Evolutionary conservation across 305 asterid species (phyloP), one percentile per base, ranked within the genome.

Genomic region (Solanum hybrid): DNA sequence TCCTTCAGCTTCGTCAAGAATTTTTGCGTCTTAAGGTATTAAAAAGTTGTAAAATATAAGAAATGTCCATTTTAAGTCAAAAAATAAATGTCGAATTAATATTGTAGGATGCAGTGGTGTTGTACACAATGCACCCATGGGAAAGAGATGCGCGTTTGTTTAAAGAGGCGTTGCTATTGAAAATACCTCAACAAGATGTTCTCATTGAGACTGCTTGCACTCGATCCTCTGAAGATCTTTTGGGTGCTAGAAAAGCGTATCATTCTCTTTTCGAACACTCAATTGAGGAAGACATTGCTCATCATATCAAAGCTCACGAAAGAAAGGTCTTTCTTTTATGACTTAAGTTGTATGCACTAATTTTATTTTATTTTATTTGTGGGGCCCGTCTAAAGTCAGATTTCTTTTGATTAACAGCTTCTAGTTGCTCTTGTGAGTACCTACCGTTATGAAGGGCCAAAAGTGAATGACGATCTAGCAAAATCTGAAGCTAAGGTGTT

Each of bases 81-180:
- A 76, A 64, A 32, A 16, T 32, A 4, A 32, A 17, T 10, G 27
- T 9, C 2, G 20, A 79, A 24, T 38, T 78, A 22, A 22, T 36
- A 11, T 10, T 20, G 36, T 78, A 95, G 98, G 97, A 97, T 10
- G 98, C 97, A 10, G 95, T 95, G 40, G 96, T 97, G 89, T 88
- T 95, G 1, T 96, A 98, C 94, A 94, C 96, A 4, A 94, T 96
- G 98, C 98, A 97, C 89, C 98, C 98, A 0, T 96, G 98, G 98
- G 99, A 97, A 93, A 94, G 99, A 89, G 99, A 97, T 86, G 96
- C 97, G 0, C 94, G 98, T 7, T 75, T 97, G 88, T 26, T 94
- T 88, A 94, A 92, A 46, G 97, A 95, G 90, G 90, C 96, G 6
- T 78, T 95, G 85, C 14, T 51, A 3, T 34, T 90, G 46, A 94